Evolutionary conservation across 139 green algal species (phyloP).

Genomic region (Coelastrella sp.): DNA sequence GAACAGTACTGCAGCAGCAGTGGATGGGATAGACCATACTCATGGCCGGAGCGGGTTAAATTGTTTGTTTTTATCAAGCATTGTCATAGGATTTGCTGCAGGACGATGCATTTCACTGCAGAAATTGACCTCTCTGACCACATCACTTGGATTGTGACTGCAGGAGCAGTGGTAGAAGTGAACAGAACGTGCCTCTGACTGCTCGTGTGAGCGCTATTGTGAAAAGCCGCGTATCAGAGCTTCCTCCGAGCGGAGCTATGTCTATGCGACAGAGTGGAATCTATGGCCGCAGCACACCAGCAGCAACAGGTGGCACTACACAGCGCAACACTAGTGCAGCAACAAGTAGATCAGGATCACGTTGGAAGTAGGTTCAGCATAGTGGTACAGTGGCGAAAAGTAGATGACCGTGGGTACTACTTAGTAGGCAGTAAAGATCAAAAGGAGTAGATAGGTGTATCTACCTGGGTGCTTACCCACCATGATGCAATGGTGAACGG

Average conservation of each 20-base stretch:
- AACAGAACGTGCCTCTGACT: not conserved
- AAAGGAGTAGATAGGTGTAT: no score
- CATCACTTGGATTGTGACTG: no score
- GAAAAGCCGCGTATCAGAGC: slow-evolving; percentile 30
- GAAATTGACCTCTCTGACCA: no score
- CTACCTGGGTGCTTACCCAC: no score
- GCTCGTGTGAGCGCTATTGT: not conserved
- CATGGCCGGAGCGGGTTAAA: not conserved
- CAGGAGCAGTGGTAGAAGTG: slow-evolving; percentile 19
- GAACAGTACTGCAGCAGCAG: not conserved
- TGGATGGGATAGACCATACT: not conserved
- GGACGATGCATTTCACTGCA: no score
- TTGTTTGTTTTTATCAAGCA: no score
- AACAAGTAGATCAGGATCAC: slow-evolving; percentile 19
- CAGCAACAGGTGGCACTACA: not conserved
- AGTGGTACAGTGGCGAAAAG: no score
- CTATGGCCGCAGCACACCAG: not conserved
- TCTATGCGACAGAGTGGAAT: slow-evolving; percentile 25
- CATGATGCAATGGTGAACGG: no score
- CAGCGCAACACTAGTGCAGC: not conserved
- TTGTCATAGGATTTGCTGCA: no score
- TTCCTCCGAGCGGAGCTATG: not conserved
- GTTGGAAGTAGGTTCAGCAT: not conserved
- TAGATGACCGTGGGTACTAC: no score
- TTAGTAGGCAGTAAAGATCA: no score